Percentiles rank a stretch among this genome's conserved stretches.
These are phyloP conservation scores for Acer negundo DNA, from an alignment of 345 rosid species.

Conservation along the genomic window DNA sequence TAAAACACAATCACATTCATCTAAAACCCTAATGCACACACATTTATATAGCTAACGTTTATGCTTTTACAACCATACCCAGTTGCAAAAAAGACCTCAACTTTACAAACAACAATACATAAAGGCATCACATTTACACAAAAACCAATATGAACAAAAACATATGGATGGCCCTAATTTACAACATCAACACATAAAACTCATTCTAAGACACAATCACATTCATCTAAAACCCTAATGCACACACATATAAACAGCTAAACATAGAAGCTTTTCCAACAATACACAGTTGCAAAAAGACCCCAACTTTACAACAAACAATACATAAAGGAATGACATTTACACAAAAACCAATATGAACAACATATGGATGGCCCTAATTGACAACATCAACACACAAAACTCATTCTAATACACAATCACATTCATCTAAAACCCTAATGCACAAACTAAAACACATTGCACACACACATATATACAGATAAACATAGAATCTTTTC, in stretches of 20 bases:
- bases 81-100: slow-evolving; percentile 2
- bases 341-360: slow-evolving; percentile 2
- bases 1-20: slow-evolving; percentile 1
- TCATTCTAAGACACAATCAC: neutral
- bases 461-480: neutral
- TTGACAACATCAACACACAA: slow-evolving; percentile 9
- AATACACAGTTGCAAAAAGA: slow-evolving; percentile 13
- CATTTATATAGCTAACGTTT: neutral
- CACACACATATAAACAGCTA: neutral
- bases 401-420: neutral
- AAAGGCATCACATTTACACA: neutral
- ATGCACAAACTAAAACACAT: neutral
- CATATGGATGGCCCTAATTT: neutral
- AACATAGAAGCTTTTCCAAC: neutral
- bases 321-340: neutral
- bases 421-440: neutral
- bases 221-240: slow-evolving; percentile 4
- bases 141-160: slow-evolving; percentile 4
- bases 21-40: slow-evolving; percentile 4
- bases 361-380: neutral
- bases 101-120: neutral
- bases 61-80: neutral
- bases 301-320: neutral
- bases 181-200: slow-evolving; percentile 14
- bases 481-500: neutral